phyloP scores from a whole-genome alignment of 345 rosid species.

The Xanthoceras sorbifolium region DNA sequence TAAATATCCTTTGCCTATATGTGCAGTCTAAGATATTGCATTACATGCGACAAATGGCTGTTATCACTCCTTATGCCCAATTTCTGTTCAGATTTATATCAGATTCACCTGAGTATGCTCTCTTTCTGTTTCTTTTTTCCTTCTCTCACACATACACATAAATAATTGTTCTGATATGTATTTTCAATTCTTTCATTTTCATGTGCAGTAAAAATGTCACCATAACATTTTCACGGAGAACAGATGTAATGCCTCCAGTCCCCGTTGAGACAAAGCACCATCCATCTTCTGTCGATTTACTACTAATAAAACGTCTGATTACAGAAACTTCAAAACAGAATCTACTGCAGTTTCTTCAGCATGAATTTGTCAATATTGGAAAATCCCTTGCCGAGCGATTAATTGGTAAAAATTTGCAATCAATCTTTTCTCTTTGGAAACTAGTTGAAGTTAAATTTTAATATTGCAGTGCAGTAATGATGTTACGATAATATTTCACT shows the following conservation, averaged over 20 bases:
- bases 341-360: conserved; percentile 89
- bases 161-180: conserved; percentile 8
- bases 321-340: conserved; percentile 86
- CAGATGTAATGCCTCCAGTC: conserved; percentile 95
- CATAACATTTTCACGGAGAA: conserved; percentile 80
- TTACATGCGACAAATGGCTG: conserved; percentile 99
- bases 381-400: conserved; percentile 76
- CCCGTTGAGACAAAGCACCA: conserved; percentile 96
- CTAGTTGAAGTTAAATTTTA: background rate
- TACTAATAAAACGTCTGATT: conserved; percentile 84
- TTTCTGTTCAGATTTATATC: conserved; percentile 82
- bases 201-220: conserved; percentile 76
- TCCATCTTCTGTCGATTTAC: conserved; percentile 94
- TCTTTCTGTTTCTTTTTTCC: conserved; percentile 36
- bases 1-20: conserved; percentile 23
- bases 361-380: conserved; percentile 90
- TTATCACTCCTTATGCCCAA: conserved; percentile 93
- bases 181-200: conserved; percentile 11
- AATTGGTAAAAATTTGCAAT: conserved; percentile 61
- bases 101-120: conserved; percentile 70
- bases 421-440: background rate
- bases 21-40: conserved; percentile 96
- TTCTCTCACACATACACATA: background rate
- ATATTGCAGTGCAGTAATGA: background rate
- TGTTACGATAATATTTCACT: background rate